These are phyloP conservation scores for Phyllostachys edulis DNA, from an alignment of 176 grass and related monocot species.

Conservation along the genomic window DNA sequence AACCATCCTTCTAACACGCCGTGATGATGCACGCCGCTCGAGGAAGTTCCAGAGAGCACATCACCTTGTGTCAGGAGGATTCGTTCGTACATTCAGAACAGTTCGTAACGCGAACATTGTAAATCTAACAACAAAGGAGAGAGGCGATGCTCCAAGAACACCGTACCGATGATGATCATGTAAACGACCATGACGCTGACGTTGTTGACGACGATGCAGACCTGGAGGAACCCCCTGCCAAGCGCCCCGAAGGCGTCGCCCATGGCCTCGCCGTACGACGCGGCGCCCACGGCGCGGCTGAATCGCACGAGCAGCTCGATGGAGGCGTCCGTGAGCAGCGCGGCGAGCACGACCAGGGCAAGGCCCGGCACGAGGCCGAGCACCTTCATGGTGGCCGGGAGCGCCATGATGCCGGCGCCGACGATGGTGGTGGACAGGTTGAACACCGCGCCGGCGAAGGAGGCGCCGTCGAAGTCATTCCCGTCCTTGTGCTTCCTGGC, in stretches of 20 bases:
- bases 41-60: constrained; percentile 83
- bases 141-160: neutral
- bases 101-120: neutral
- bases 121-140: neutral
- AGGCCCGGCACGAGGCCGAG: constrained; percentile 78
- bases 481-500: constrained; percentile 38
- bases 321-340: constrained; percentile 78
- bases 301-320: constrained; percentile 76
- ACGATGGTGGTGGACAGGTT: constrained; percentile 81
- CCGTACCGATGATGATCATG: constrained; percentile 92
- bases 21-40: constrained; percentile 64
- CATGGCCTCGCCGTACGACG: constrained; percentile 71
- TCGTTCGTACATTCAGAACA: no score
- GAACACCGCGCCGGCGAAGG: constrained; percentile 63
- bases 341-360: constrained; percentile 61
- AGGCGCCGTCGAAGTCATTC: constrained; percentile 56
- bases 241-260: constrained; percentile 68
- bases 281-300: constrained; percentile 61
- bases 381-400: constrained; percentile 92
- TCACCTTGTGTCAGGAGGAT: constrained; percentile 46
- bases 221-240: constrained; percentile 67
- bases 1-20: constrained; percentile 96
- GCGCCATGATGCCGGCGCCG: constrained; percentile 93
- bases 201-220: constrained; percentile 84
- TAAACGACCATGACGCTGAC: constrained; percentile 91